phyloP scores from a whole-genome alignment of 202 grass and related monocot species.

The Cymbopogon flexuosus region DNA sequence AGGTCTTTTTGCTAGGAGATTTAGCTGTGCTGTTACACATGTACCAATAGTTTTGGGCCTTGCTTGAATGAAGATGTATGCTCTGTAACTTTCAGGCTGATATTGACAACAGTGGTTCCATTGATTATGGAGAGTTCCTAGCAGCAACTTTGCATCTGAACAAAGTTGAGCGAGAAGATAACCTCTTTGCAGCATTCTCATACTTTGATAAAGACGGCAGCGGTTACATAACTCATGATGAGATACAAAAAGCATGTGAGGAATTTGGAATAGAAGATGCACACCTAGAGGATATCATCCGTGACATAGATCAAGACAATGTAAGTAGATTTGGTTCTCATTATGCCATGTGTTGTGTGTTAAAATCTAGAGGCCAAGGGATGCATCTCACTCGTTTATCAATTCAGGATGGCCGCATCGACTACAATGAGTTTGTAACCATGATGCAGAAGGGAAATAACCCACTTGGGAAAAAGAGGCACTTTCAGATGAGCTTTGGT shows the following conservation, averaged over 20 bases:
- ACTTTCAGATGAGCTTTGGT: slow-evolving; percentile 60
- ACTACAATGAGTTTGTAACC: slow-evolving; percentile 85
- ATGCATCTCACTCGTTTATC: background rate
- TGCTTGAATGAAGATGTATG: slow-evolving; percentile 31
- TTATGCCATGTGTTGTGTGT: background rate
- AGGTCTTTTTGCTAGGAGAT: background rate
- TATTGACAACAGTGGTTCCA: slow-evolving; percentile 94
- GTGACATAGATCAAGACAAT: slow-evolving; percentile 93
- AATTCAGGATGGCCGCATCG: slow-evolving; percentile 73
- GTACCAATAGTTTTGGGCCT: slow-evolving; percentile 7
- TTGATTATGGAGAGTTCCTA: slow-evolving; percentile 94
- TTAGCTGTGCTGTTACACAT: background rate
- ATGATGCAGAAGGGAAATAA: slow-evolving; percentile 87
- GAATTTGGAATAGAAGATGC: slow-evolving; percentile 88
- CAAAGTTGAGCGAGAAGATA: slow-evolving; percentile 90
- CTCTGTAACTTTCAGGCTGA: slow-evolving; percentile 66
- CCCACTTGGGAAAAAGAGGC: slow-evolving; percentile 63
- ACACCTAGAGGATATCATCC: slow-evolving; percentile 79
- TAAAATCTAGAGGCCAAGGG: background rate
- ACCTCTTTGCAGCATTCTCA: slow-evolving; percentile 84
- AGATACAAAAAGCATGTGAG: slow-evolving; percentile 90
- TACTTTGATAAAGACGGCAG: slow-evolving; percentile 95
- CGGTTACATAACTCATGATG: slow-evolving; percentile 92
- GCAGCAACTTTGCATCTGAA: slow-evolving; percentile 96
- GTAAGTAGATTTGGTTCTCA: slow-evolving; percentile 34